Evolutionary conservation across 768 basidiomycete species (phyloP), one percentile per base, ranked within the genome.

Genomic region (Rhodotorula taiwanensis): DNA sequence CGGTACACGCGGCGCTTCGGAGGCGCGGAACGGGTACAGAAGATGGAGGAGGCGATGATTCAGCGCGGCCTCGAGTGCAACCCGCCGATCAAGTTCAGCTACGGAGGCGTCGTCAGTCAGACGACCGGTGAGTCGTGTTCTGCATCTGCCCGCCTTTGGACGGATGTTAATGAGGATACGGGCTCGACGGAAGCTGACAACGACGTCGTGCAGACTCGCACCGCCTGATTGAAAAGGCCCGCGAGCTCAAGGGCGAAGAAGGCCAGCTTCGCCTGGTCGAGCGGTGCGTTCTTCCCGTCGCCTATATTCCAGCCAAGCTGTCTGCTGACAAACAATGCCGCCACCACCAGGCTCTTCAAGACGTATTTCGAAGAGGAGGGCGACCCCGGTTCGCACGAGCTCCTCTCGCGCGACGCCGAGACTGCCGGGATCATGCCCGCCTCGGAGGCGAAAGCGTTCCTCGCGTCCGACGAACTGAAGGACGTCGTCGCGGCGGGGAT

Each of bases 201-300:
- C 16, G 16, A 10, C 36, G 36, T 16, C 43, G 8, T 21, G 43
- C 43, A 44, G 51, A 79, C 25, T 85, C 85, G 14, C 88, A 89
- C 74, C 81, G 88, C 16, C 78, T 91, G 31, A 79, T 84, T 34
- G 81, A 82, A 58, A 86, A 87, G 72, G 87, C 87, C 2, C 85
- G 79, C 73, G 75, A 79, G 66, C 64, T 83, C 25, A 84, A 84
- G 23, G 86, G 86, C 1, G 81, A 83, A 73, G 73, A 78, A 16
- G 72, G 81, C 39, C 88, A 89, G 74, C 73, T 82, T 10, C 78
- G 81, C 3, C 70, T 84, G 45, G 77, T 86, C 47, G 79, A 79
- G 30, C 78, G 78, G 27, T 66, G 36, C 49, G 60, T 58, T 11
- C 1, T 20, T n/a, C 4, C 49, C 49, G 9, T 34, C 21, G 21